These are phyloP conservation scores for Hyaloperonospora brassicae DNA, from an alignment of 352 stramenopile genomes.

Conservation along the genomic window DNA sequence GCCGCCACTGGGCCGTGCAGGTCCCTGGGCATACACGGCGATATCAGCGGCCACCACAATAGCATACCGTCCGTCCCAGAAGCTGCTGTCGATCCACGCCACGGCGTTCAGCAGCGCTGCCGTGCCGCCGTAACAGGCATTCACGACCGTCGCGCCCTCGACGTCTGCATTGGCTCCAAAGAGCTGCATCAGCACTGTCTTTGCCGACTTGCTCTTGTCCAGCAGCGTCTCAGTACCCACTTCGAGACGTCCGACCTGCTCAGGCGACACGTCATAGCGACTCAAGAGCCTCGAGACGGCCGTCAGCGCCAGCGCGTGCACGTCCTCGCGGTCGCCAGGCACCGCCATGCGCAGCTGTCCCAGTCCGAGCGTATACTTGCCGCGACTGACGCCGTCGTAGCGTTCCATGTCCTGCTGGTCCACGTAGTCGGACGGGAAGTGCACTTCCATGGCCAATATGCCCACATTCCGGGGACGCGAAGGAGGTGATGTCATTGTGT, in stretches of 20 bases:
- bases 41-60: constrained; percentile 96
- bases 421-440: constrained; percentile 92
- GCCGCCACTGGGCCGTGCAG: constrained; percentile 86
- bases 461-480: constrained; percentile 83
- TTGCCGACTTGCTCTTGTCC: constrained; percentile 82
- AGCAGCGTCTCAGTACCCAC: constrained; percentile 96
- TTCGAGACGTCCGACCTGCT: constrained; percentile 90
- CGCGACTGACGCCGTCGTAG: constrained; percentile 74
- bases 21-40: constrained; percentile 91
- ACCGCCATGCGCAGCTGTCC: constrained; percentile 58
- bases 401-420: constrained; percentile 91
- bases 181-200: constrained; percentile 75
- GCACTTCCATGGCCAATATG: constrained; percentile 95
- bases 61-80: constrained; percentile 90
- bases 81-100: constrained; percentile 91
- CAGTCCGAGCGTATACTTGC: constrained; percentile 67
- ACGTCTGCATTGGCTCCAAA: constrained; percentile 55
- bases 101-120: constrained; percentile 95
- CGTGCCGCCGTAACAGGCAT: constrained; percentile 97
- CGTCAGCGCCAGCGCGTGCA: constrained; percentile 64
- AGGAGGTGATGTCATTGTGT: not conserved
- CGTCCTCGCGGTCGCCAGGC: constrained; percentile 61
- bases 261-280: constrained; percentile 42
- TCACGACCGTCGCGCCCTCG: constrained; percentile 91
- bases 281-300: constrained; percentile 44